These are phyloP conservation scores for Boeremia exigua DNA, from an alignment of 2,329 filamentous ascomycete species.

Conservation along the genomic window DNA sequence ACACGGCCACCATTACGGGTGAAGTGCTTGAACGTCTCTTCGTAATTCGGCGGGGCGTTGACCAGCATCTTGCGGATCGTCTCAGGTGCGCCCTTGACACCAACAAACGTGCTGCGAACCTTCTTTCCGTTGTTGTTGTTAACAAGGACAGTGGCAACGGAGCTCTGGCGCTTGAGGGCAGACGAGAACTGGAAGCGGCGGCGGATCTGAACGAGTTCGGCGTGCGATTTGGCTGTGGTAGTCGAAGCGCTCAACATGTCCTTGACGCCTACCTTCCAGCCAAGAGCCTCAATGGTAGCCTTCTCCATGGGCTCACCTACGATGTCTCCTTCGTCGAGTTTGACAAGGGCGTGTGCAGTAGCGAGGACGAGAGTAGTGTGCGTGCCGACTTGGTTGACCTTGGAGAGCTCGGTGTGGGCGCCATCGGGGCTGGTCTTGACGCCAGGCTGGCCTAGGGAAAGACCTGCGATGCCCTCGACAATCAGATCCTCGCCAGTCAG, in stretches of 20 bases:
- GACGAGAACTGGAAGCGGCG: conserved; percentile 98
- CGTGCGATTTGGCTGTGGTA: conserved; percentile 55
- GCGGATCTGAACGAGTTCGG: conserved; percentile 89
- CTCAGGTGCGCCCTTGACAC: conserved; percentile 95
- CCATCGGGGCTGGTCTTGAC: conserved; percentile 76
- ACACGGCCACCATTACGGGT: conserved; percentile 95
- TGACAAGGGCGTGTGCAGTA: conserved; percentile 93
- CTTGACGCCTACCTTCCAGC: conserved; percentile 90
- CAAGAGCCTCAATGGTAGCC: conserved; percentile 85
- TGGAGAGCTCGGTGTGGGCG: conserved; percentile 78
- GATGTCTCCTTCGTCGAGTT: conserved; percentile 94
- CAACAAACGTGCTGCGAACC: conserved; percentile 85
- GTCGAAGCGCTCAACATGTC: conserved; percentile 78
- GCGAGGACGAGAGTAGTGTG: conserved; percentile 93
- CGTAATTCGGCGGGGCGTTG: conserved; percentile 82
- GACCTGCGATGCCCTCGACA: conserved; percentile 93
- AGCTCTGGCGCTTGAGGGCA: conserved; percentile 92
- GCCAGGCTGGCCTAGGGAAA: conserved; percentile 73
- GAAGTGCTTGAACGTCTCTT: conserved; percentile 98
- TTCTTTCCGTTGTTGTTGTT: conserved; percentile 76
- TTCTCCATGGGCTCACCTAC: conserved; percentile 99
- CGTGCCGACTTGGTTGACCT: conserved; percentile 72
- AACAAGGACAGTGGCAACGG: conserved; percentile 81
- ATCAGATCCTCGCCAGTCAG: conserved; percentile 95
- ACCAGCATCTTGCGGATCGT: conserved; percentile 94